These are phyloP conservation scores for Suillus spraguei DNA, from an alignment of 768 basidiomycete species.

Conservation along the genomic window DNA sequence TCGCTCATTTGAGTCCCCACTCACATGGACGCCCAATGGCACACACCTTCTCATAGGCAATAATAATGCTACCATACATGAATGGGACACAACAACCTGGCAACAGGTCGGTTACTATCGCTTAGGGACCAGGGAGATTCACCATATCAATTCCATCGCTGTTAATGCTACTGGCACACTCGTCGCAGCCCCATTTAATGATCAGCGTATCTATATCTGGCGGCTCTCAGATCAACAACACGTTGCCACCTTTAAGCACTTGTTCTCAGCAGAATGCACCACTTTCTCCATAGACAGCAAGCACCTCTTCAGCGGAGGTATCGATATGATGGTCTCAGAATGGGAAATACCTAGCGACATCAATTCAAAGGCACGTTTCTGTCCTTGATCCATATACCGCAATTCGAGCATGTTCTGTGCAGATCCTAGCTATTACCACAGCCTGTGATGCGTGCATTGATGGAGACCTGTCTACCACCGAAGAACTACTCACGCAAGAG, in stretches of 20 bases:
- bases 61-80: neutral
- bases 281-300: neutral
- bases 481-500: neutral
- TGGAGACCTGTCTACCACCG: neutral
- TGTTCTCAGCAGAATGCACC: rapidly evolving
- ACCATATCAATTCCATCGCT: neutral
- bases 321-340: neutral
- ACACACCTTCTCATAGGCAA: neutral
- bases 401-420: neutral
- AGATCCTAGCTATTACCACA: neutral
- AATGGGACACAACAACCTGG: conserved; percentile 4
- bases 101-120: neutral
- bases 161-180: neutral
- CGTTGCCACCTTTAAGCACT: neutral
- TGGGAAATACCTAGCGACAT: neutral
- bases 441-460: neutral
- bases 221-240: neutral
- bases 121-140: too few relatives aligned
- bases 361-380: neutral
- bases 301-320: neutral
- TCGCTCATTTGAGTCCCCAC: neutral
- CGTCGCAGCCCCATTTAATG: neutral
- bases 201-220: neutral
- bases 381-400: neutral
- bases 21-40: neutral